Evolutionary conservation across 2,329 filamentous ascomycete genomes (phyloP), one percentile per base, ranked within the genome.

Genomic region (Xylariaceae sp.): DNA sequence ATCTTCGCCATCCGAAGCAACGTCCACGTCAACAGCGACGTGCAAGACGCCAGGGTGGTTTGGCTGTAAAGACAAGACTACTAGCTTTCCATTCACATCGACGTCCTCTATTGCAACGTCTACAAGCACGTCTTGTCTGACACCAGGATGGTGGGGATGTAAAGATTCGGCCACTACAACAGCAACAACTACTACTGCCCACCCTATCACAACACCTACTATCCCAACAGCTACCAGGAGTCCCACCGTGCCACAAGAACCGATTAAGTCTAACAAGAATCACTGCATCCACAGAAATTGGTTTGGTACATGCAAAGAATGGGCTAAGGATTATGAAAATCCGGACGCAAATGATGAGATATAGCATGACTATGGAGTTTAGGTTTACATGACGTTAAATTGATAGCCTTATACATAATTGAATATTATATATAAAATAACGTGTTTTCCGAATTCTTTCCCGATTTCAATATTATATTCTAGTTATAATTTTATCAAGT

Each of bases 1-100:
- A 2, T 74, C 74, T 11, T 75, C 78, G 0, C 75, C 75, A 0
- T 74, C 69, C 19, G 73, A 72, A 3, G 77, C 69, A 1, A 70
- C 66, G 5, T 50, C 36, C 31, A 58, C 56, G 9, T 69, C 66
- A 51, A 80, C 75, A 18, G 77, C 76, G 1, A 83, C 79, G 0
- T 86, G 82, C 63, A 72, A 77, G 59, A 82, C 79, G 1, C 83
- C 83, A 5, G 84, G 84, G 11, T 87, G 83, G 65, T 87, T 87
- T 60, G 83, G 84, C 2, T 59, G 57, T 68, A 83, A 84, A 31
- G 83, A 82, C 55, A 69, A 73, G 50, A 68, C 73, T 46, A 71
- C 73, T 0, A 68, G 69, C 2, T 69, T 65, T 5, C 47, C 47
- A 13, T 13, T 10, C 14, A 14, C 45, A 5, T 50, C 47, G 9